Evolutionary conservation across 371 early-diverging fungal species (phyloP), one percentile per base, ranked within the genome.

Genomic region (Cokeromyces recurvatus): DNA sequence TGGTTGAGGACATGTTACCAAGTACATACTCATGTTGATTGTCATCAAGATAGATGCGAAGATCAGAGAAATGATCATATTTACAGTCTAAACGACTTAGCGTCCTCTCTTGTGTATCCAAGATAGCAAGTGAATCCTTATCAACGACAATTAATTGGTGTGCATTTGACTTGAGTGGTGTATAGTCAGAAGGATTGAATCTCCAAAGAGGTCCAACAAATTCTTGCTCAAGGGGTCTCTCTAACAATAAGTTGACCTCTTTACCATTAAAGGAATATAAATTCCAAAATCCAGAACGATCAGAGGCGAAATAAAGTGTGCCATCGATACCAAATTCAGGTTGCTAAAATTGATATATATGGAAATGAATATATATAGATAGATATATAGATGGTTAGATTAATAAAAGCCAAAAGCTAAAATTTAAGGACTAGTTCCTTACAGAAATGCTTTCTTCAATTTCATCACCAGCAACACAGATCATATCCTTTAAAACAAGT

Each of bases 271-370:
- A 70, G 8, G 68, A 63, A 59, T 85, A 82, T 3, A 85, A 53
- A 49, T 85, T 86, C 85, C 87, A 87, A 57, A 80, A 89, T 3
- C 85, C 84, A 1, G 79, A 63, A 23, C 84, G 71, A 59, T 89
- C 90, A 14, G 73, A 78, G 8, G 77, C 64, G 56, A 86, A 85
- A 52, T 81, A 85, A 17, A 89, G 59, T 0, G 70, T 66, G 1
- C 77, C 78, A 37, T 77, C 77, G 0, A 47, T 49, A 23, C 74
- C 81, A 51, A 82, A 89, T 0, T 72, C 62, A 19, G 82, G 81
- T 72, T 84, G 81, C 64, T 81, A 68, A 14, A 15, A n/a, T n/a
- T n/a, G n/a, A n/a, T n/a, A n/a, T n/a, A n/a, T n/a, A 14, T 19
- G 10, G 3, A 17, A 37, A n/a, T n/a, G n/a, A n/a, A n/a, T n/a